Evolutionary conservation across 148 eudicot genomes (phyloP).

Genomic region (Fagopyrum homotropicum): DNA sequence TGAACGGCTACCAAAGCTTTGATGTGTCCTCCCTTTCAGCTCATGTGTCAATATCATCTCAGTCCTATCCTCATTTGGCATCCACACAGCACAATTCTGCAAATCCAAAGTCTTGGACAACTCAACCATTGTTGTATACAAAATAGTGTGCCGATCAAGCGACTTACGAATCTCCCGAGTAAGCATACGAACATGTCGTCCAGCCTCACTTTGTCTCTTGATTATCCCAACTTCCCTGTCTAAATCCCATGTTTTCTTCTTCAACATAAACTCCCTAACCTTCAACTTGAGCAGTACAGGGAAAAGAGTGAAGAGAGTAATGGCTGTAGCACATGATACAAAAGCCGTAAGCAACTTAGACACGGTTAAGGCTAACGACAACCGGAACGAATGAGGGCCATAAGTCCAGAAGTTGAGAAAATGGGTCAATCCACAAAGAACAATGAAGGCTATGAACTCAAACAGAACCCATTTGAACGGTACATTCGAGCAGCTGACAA

Average conservation of each 20-base stretch:
- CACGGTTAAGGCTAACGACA: slow-evolving; percentile 61
- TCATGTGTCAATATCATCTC: slow-evolving; percentile 66
- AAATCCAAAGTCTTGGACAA: slow-evolving; percentile 69
- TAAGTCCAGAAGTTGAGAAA: slow-evolving; percentile 86
- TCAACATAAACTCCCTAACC: slow-evolving; percentile 80
- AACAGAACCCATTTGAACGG: slow-evolving; percentile 92
- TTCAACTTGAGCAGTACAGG: slow-evolving; percentile 81
- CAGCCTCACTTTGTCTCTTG: slow-evolving; percentile 63
- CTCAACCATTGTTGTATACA: slow-evolving; percentile 73
- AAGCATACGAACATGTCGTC: slow-evolving; percentile 85
- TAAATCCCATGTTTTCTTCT: slow-evolving; percentile 72
- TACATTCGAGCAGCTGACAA: slow-evolving; percentile 75
- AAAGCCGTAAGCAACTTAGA: slow-evolving; percentile 78
- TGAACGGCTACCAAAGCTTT: slow-evolving; percentile 16
- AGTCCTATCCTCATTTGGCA: slow-evolving; percentile 73
- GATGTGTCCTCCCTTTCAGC: slow-evolving; percentile 26
- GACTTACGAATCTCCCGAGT: slow-evolving; percentile 87
- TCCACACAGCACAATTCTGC: slow-evolving; percentile 86
- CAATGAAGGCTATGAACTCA: slow-evolving; percentile 81
- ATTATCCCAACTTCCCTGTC: slow-evolving; percentile 77
- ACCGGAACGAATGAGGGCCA: slow-evolving; percentile 67
- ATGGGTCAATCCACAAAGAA: slow-evolving; percentile 95
- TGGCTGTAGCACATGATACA: slow-evolving; percentile 86
- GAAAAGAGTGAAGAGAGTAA: slow-evolving; percentile 68
- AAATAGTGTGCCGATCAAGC: slow-evolving; percentile 69